Evolutionary conservation across 257 asterid genomes (phyloP), one percentile per base, ranked within the genome.

Genomic region (Misopates orontium): DNA sequence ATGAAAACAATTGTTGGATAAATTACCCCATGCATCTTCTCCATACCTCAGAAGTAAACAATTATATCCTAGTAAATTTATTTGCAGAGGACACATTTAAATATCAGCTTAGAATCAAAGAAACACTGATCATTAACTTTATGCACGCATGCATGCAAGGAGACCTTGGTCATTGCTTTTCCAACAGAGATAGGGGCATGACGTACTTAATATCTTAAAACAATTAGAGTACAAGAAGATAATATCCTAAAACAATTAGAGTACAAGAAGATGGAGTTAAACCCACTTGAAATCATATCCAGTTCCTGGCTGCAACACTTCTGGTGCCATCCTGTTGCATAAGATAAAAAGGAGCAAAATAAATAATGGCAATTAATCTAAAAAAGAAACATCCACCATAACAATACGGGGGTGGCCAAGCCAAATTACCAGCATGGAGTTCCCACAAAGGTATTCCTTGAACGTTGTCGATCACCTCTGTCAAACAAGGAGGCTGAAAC

Each of bases 231-330:
- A n/a, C n/a, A n/a, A n/a, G n/a, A n/a, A n/a, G n/a, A n/a, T 54
- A 53, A 17, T 60, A 62, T 56, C 49, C 56, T 22, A 65, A 67
- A 67, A 78, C 52, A 57, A 45, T 16, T 4, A 39, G 41, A 64
- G 32, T 60, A 70, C 40, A 67, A 50, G 66, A 68, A 50, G 51
- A 65, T 60, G 51, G 21, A 39, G 61, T 51, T 42, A 75, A 36
- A 80, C 97, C 79, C 81, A 94, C 99, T 94, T 94, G 85, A 94
- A 90, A 77, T 94, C 96, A 73, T 94, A 94, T 79, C 99, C 99
- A 45, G 95, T 78, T 85, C 95, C 97, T 10, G 99, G 99, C 82
- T 94, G 99, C 86, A 94, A 79, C 25, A 90, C 99, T 79, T 94
- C 99, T 19, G 99, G 99, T 68, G 99, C 99, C 99, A 94, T 94